Conservation (phyloP, 306 rosid species). For the Lithocarpus polystachyus region DNA sequence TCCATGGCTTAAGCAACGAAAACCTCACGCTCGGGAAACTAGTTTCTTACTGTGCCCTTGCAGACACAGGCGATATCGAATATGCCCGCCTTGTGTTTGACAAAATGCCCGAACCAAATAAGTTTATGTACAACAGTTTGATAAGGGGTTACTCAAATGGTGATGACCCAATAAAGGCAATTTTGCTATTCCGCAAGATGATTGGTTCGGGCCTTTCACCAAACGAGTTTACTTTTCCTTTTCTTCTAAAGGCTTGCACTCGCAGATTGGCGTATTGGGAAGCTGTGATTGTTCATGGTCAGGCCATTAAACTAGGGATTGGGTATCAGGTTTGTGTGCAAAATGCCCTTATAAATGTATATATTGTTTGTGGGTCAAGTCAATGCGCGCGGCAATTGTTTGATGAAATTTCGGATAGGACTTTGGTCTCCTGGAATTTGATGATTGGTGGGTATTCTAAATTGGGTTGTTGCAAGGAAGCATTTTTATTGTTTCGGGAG, state of each 20-base stretch:
- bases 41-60: slow-evolving; percentile 38
- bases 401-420: slow-evolving; percentile 49
- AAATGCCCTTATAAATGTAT: slow-evolving; percentile 48
- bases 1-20: slow-evolving; percentile 42
- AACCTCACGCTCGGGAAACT: slow-evolving; percentile 49
- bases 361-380: slow-evolving; percentile 41
- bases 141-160: slow-evolving; percentile 56
- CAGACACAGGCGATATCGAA: slow-evolving; percentile 33
- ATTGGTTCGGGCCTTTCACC: slow-evolving; percentile 43
- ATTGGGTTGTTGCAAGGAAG: slow-evolving; percentile 34
- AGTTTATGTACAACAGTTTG: slow-evolving; percentile 69
- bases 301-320: slow-evolving; percentile 57
- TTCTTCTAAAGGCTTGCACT: slow-evolving; percentile 61
- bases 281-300: slow-evolving; percentile 48
- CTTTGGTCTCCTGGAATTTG: slow-evolving; percentile 71
- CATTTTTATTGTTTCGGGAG: slow-evolving; percentile 44
- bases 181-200: slow-evolving; percentile 52
- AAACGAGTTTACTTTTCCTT: slow-evolving; percentile 68
- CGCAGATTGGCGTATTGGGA: slow-evolving; percentile 40
- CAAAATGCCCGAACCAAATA: slow-evolving; percentile 49
- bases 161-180: slow-evolving; percentile 30
- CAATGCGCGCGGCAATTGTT: slow-evolving; percentile 49
- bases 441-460: slow-evolving; percentile 63
- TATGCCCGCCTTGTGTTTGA: slow-evolving; percentile 54
- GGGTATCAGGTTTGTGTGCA: slow-evolving; percentile 44